Base-by-base conservation (phyloP, 305 asterid species). In the Plantago coronopus region DNA sequence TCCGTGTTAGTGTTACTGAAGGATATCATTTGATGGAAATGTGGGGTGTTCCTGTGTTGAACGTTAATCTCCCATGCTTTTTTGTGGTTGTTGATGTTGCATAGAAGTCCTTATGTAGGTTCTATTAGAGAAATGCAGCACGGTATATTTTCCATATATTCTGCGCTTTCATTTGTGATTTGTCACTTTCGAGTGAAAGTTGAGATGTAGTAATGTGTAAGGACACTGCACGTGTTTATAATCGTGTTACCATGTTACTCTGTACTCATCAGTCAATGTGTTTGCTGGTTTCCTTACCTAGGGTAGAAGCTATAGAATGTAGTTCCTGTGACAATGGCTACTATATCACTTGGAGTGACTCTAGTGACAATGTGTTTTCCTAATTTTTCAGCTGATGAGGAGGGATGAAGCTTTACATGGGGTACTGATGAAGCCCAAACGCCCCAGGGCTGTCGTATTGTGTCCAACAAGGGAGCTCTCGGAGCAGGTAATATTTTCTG, bases 401-500 rank as follows among this genome's bases (percentile, higher is more conserved):
- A 77, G 75, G 73, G 97, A 94, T 18, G 99, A 94, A 78, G 87
- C 54, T 58, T 66, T 83, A 54, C 79, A 87, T 45, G 99, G 99
- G 50, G 83, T 87, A 73, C 76, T 87, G 61, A 85, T 89, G 93
- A 89, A 83, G 84, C 91, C 99, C 19, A 85, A 87, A 70, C 97
- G 99, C 18, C 99, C 99, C 53, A 87, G 99, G 40, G 97, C 95
- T 55, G 79, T 94, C 67, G 79, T 94, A 37, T 79, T 94, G 17
- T 94, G 97, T 81, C 99, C 99, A 15, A 94, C 99, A 16, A 83
- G 99, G 85, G 99, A 94, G 82, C 94, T 94, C 6, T 94, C 96
- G 62, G 97, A 94, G 74, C 99, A 94, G 96, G 97, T 86, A 69
- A 40, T 17, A 51, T 56, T 53, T 65, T 48, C 37, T 37, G 42